Percentiles rank a stretch among this genome's conserved stretches.
Evolutionary conservation across 805 yeast species (phyloP).

Genomic region (Isabelozyma pseudorhagii): DNA sequence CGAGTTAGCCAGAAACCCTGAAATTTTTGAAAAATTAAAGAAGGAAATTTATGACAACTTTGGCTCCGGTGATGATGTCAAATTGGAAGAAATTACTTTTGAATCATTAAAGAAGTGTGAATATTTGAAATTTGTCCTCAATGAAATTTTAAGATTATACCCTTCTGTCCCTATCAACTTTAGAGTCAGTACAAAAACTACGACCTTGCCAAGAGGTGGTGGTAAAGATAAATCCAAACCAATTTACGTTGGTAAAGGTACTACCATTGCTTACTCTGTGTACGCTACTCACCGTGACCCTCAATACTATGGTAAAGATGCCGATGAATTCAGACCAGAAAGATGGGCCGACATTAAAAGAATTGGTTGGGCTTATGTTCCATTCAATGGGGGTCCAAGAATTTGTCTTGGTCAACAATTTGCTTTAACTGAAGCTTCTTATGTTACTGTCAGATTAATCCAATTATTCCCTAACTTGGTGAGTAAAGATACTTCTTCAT

Average conservation of each 20-base stretch:
- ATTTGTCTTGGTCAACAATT: conserved; percentile 58
- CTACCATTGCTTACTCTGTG: conserved; percentile 37
- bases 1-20: conserved; percentile 31
- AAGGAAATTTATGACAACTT: conserved; percentile 22
- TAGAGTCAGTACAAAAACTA: conserved; percentile 26
- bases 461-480: conserved; percentile 21
- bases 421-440: conserved; percentile 54
- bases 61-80: conserved; percentile 19
- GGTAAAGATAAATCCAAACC: conserved; percentile 36
- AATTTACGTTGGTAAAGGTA: conserved; percentile 42
- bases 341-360: conserved; percentile 43
- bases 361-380: conserved; percentile 48
- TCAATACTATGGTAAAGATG: conserved; percentile 44
- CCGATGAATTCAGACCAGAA: conserved; percentile 45
- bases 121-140: conserved; percentile 26
- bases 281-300: conserved; percentile 43
- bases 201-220: conserved; percentile 35
- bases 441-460: conserved; percentile 36
- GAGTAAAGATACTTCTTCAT: conserved; percentile 13
- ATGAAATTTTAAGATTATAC: conserved; percentile 30
- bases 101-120: conserved; percentile 32
- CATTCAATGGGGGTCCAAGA: conserved; percentile 56
- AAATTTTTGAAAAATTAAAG: conserved; percentile 24
- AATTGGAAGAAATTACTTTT: conserved; percentile 22
- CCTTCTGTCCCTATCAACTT: conserved; percentile 34